Evolutionary conservation across 768 basidiomycete species (phyloP), one percentile per base, ranked within the genome.

Genomic region (Trametopsis cervina): DNA sequence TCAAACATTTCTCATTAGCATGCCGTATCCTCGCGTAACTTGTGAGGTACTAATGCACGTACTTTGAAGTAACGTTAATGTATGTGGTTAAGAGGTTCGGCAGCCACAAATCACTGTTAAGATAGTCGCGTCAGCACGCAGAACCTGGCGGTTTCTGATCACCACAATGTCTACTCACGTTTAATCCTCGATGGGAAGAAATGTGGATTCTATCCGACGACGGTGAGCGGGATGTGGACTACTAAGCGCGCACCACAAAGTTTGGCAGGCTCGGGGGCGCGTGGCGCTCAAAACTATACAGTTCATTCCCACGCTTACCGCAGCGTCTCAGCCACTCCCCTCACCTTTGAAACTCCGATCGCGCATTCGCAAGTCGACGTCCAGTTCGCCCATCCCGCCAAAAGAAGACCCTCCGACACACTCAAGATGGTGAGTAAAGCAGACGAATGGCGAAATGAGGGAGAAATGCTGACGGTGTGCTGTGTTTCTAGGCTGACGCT

Each of bases 151-250:
- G n/a, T n/a, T n/a, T n/a, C n/a, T n/a, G n/a, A n/a, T n/a, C n/a
- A n/a, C n/a, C n/a, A n/a, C n/a, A n/a, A n/a, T n/a, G n/a, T 23
- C 40, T 2, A 55, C 57, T 57, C 57, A 80, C 83, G 67, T 83
- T 92, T 91, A 91, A 91, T 90, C 89, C 89, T 64, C 76, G 54
- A 73, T 63, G 74, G 88, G 89, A 91, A 78, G 89, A 92, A 85
- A 80, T 87, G 87, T 82, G 81, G 88, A 78, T 89, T 88, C 87
- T 90, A 84, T 78, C 84, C 82, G 78, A 80, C 62, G 67, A 70
- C 67, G 59, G 60, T 57, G 60, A 50, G 53, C 51, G 53, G 66
- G 63, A 33, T 65, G 37, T 46, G 40, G 37, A 38, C 17, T 24
- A 26, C 21, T 42, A 25, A 43, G 59, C 61, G 44, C 44, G 27